Conservation (phyloP, 2,329 filamentous ascomycete genomes). For the Xylaria sp. region DNA sequence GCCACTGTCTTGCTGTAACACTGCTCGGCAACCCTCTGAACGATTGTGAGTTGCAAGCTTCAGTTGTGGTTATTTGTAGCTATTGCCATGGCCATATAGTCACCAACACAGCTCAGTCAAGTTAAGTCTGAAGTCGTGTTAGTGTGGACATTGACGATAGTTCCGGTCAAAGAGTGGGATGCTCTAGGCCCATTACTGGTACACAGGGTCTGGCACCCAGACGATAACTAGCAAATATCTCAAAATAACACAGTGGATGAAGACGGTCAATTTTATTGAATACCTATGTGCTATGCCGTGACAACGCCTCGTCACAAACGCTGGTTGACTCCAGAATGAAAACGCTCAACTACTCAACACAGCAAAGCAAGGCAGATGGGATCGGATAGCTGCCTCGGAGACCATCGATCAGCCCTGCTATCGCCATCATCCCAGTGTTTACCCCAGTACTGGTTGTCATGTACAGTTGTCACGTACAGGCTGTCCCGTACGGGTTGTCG, state of each 20-base stretch:
- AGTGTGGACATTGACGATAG: background rate
- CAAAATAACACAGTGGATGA: background rate
- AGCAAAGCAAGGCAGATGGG: no score
- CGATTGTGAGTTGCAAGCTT: no score
- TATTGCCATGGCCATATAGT: background rate
- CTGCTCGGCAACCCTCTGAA: no score
- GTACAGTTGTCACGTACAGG: no score
- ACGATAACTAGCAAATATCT: background rate
- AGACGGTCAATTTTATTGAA: background rate
- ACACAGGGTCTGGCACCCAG: background rate
- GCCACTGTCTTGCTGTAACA: no score
- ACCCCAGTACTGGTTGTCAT: no score
- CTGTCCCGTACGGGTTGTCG: no score
- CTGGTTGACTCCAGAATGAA: background rate
- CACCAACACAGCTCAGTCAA: background rate
- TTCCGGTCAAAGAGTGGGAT: background rate
- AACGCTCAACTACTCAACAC: background rate
- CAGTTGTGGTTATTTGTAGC: no score
- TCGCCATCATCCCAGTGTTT: no score
- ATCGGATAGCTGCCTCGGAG: no score
- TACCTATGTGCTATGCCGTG: background rate
- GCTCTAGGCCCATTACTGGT: background rate
- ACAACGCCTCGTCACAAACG: background rate
- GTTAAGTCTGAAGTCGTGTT: background rate
- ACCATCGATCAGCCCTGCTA: no score